Conservation (phyloP, 2,329 filamentous ascomycete genomes). For the Thermoascus crustaceus region DNA sequence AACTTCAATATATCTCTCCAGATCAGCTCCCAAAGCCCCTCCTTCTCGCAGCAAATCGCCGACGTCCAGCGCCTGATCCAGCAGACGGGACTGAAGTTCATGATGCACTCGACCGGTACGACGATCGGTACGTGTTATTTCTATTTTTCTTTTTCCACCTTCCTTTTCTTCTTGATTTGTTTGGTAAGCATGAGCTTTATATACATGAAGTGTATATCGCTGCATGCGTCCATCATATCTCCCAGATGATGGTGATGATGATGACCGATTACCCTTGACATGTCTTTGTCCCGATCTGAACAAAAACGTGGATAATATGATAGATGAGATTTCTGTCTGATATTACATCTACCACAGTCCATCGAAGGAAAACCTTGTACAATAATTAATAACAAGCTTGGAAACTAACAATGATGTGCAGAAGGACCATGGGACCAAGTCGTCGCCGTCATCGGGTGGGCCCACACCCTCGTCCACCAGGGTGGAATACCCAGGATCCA, state of each 20-base stretch:
- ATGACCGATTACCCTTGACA: no score
- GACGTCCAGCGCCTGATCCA: slow-evolving; percentile 73
- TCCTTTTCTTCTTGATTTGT: background rate
- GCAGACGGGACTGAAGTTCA: slow-evolving; percentile 65
- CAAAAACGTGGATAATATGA: no score
- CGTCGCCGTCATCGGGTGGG: slow-evolving; percentile 68
- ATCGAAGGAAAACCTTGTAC: background rate
- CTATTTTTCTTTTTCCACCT: background rate
- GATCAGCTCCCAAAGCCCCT: slow-evolving; percentile 64
- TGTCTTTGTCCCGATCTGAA: no score
- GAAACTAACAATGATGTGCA: slow-evolving; percentile 25
- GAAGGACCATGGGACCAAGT: slow-evolving; percentile 85
- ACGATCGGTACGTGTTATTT: slow-evolving; percentile 59
- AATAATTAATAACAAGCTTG: background rate
- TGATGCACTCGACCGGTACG: slow-evolving; percentile 83
- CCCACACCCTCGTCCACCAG: slow-evolving; percentile 64
- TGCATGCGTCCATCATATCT: no score
- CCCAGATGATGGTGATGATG: no score
- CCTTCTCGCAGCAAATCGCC: slow-evolving; percentile 72
- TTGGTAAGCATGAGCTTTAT: no score
- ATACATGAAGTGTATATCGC: no score
- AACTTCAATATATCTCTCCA: slow-evolving; percentile 5
- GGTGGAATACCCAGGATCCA: slow-evolving; percentile 71
- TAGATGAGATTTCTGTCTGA: no score
- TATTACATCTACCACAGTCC: background rate